These are phyloP conservation scores for Debaryomyces sp. DNA, from an alignment of 1,139 yeast species.

Conservation along the genomic window DNA sequence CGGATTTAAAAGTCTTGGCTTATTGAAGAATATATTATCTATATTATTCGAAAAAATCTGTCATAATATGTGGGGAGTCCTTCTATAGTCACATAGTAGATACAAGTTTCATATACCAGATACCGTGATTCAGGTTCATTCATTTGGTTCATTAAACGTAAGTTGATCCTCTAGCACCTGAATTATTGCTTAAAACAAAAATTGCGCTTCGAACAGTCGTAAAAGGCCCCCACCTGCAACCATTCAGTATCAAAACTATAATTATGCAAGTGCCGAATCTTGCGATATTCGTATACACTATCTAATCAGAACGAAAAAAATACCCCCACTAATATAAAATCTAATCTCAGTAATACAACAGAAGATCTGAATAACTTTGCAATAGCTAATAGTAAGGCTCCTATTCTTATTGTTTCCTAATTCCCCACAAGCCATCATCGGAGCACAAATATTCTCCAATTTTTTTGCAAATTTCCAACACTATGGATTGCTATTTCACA, in stretches of 20 bases:
- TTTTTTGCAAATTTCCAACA: slow-evolving; percentile 24
- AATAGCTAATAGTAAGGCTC: neutral
- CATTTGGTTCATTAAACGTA: too few relatives aligned
- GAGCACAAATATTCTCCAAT: slow-evolving; percentile 24
- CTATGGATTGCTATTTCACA: slow-evolving; percentile 19
- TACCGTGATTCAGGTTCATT: too few relatives aligned
- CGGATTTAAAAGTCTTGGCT: neutral
- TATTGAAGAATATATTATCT: neutral
- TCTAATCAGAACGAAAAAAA: neutral
- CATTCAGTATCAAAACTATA: neutral
- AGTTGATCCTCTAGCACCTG: too few relatives aligned
- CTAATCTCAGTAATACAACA: neutral
- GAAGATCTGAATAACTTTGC: neutral
- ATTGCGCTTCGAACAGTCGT: neutral
- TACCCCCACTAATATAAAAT: neutral
- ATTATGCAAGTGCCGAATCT: neutral
- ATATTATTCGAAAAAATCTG: neutral
- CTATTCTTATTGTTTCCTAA: neutral
- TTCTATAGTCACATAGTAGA: neutral
- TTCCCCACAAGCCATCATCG: neutral
- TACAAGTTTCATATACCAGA: too few relatives aligned
- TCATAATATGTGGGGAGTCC: neutral
- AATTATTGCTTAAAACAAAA: too few relatives aligned
- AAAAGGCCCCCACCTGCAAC: neutral
- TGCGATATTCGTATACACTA: neutral